These are phyloP conservation scores for Pestalotiopsis fici DNA, from an alignment of 2,329 filamentous ascomycete genomes.

Conservation along the genomic window DNA sequence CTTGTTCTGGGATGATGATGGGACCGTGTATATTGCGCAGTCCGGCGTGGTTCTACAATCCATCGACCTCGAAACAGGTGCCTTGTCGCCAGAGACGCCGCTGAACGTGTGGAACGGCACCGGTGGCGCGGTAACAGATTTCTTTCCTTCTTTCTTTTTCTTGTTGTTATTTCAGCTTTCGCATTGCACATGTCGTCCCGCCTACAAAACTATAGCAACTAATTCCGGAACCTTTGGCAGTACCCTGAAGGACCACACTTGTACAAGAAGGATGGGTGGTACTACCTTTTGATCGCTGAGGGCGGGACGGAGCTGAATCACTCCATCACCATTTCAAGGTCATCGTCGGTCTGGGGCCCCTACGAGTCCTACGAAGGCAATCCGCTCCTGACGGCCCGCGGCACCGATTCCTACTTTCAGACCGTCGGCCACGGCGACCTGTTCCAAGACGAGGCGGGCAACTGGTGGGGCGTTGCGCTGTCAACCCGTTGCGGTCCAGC, in stretches of 20 bases:
- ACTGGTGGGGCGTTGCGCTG: conserved; percentile 43
- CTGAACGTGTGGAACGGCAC: conserved; percentile 30
- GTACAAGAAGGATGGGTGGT: conserved; percentile 39
- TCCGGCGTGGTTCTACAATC: conserved; percentile 12
- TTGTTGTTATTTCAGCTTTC: too few relatives aligned
- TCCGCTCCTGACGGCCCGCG: conserved; percentile 36
- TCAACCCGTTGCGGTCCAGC: conserved; percentile 27
- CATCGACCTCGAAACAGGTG: conserved; percentile 12
- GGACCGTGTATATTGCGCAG: conserved; percentile 21
- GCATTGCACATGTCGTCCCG: too few relatives aligned
- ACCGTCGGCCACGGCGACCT: conserved; percentile 32
- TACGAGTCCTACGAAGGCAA: conserved; percentile 36
- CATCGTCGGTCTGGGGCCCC: conserved; percentile 33
- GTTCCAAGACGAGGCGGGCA: conserved; percentile 32
- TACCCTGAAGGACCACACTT: conserved; percentile 39
- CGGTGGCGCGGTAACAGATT: conserved; percentile 16
- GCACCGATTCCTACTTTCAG: conserved; percentile 30
- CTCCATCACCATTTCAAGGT: conserved; percentile 35
- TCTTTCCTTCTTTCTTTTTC: neutral
- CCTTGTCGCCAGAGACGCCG: conserved; percentile 5
- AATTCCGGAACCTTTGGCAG: conserved; percentile 3
- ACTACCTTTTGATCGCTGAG: conserved; percentile 46
- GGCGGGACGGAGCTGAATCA: conserved; percentile 42
- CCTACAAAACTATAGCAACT: too few relatives aligned
- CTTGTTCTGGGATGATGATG: conserved; percentile 15